These are phyloP conservation scores for Calendula officinalis DNA, from an alignment of 129 eudicot species.

Conservation along the genomic window DNA sequence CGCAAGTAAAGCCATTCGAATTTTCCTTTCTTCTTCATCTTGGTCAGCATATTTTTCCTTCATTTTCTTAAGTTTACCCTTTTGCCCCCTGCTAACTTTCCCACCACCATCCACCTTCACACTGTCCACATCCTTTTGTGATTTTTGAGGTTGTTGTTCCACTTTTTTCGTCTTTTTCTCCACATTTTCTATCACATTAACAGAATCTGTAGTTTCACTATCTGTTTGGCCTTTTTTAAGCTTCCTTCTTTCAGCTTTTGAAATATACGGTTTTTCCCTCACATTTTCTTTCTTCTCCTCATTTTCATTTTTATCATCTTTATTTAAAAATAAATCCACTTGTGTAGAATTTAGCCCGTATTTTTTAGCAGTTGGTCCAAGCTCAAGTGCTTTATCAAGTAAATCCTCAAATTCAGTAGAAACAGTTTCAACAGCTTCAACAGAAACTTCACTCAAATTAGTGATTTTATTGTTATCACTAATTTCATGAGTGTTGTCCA, in stretches of 20 bases:
- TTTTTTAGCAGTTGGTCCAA: conserved; percentile 56
- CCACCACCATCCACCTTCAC: conserved; percentile 52
- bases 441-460: conserved; percentile 28
- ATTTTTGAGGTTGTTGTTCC: conserved; percentile 35
- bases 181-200: conserved; percentile 27
- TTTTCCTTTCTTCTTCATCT: conserved; percentile 87
- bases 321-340: conserved; percentile 10
- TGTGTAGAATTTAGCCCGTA: conserved; percentile 54
- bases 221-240: conserved; percentile 73
- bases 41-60: conserved; percentile 97
- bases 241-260: conserved; percentile 92
- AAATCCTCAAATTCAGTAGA: conserved; percentile 74
- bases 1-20: conserved; percentile 87
- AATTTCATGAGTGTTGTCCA: conserved; percentile 20
- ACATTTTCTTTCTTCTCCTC: conserved; percentile 38
- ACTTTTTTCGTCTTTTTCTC: conserved; percentile 26
- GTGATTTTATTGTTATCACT: conserved; percentile 14
- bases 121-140: conserved; percentile 42
- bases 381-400: conserved; percentile 87
- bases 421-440: conserved; percentile 37
- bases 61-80: conserved; percentile 85
- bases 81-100: conserved; percentile 85
- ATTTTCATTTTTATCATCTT: conserved; percentile 25
- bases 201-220: conserved; percentile 33
- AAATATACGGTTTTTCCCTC: conserved; percentile 81